Base-by-base conservation (phyloP, 768 basidiomycete species). In the Fibroporia radiculosa region DNA sequence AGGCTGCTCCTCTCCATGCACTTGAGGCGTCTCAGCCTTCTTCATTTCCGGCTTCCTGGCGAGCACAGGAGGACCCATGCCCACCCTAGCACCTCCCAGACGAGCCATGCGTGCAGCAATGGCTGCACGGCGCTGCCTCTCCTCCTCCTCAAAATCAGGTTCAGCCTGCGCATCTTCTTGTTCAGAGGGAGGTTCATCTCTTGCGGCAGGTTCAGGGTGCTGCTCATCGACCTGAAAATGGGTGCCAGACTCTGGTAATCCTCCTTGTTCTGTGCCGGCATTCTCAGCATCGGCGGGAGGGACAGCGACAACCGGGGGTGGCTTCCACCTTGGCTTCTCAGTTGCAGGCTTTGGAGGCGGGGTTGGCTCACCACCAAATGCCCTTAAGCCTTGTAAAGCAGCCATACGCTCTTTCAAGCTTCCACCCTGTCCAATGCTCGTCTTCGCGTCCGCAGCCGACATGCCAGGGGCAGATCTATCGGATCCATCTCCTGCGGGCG, bases 351-450 rank as follows among this genome's bases (percentile, higher is more conserved):
- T 76, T 1, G 84, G 75, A 6, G 78, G 73, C 1, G 81, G 73
- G 13, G 71, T 59, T 4, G 62, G 51, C 0, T 62, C 55, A 20
- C 52, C 59, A 13, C 87, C 87, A 56, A 95, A 90, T 8, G 71
- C 90, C 13, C 87, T 85, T 35, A 74, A 80, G 6, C 86, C 89
- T 60, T 92, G 87, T 28, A 97, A 67, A 2, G 92, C 91, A 24
- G 92, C 92, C 92, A 98, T 96, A 28, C 95, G 79, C 48, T 96
- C 95, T 67, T 83, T 93, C 53, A 98, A 65, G 45, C 87, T 89
- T 4, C 78, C 84, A 2, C 77, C 84, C 45, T 79, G 79, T 4
- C 75, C 76, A 63, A 95, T 93, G 56, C 84, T 85, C 56, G 83
- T 85, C 62, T 85, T 82, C 18, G 93, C 93, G 68, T 97, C 93